Evolutionary conservation across 148 eudicot species (phyloP).

Genomic region (Silene conica): DNA sequence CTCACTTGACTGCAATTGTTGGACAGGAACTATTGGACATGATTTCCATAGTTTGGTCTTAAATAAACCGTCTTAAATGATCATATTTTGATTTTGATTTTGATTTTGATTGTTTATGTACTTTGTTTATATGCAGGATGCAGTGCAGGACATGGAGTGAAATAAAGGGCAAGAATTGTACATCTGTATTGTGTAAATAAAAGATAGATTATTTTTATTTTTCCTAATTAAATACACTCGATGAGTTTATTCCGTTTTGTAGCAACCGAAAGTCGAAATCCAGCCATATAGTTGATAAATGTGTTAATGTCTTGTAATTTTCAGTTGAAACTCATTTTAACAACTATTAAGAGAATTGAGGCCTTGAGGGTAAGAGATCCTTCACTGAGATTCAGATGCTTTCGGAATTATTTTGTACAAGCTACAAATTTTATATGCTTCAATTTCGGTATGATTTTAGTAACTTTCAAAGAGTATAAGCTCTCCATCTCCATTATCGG

Average conservation of each 20-base stretch:
- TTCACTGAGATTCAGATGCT: too few species aligned
- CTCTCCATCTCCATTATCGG: too few species aligned
- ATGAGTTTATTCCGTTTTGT: not conserved
- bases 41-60: not conserved
- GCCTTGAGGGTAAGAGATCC: too few species aligned
- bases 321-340: not conserved
- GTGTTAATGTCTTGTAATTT: not conserved
- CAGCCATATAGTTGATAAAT: not conserved
- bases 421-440: too few species aligned
- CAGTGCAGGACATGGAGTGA: constrained; percentile 71
- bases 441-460: too few species aligned
- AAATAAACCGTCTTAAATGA: not conserved
- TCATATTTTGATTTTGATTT: not conserved
- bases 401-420: too few species aligned
- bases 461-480: too few species aligned
- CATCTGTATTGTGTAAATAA: constrained; percentile 25
- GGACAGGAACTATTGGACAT: not conserved
- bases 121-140: constrained; percentile 51
- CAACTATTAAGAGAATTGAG: constrained; percentile 8
- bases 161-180: not conserved
- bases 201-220: not conserved
- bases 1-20: not conserved
- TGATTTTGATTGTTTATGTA: not conserved
- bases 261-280: not conserved
- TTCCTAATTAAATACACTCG: not conserved